Conservation (phyloP, 352 stramenopile genomes). For the Pythium pyrilobum region DNA sequence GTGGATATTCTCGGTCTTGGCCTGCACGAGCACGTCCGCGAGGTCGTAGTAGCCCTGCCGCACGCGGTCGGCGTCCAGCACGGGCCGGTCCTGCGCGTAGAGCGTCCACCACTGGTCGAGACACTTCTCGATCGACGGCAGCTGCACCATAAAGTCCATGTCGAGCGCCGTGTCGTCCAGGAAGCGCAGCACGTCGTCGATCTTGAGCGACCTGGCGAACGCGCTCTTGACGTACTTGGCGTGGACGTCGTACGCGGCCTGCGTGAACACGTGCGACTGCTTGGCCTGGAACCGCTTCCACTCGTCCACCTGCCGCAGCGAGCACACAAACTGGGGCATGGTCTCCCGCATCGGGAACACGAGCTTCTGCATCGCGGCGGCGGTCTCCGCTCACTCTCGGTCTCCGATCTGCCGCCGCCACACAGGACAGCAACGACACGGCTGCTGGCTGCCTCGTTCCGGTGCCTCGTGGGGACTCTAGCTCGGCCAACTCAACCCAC, state of each 20-base stretch:
- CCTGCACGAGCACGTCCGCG: slow-evolving; percentile 63
- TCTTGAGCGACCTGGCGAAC: slow-evolving; percentile 49
- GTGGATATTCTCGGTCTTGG: slow-evolving; percentile 70
- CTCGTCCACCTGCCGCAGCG: slow-evolving; percentile 56
- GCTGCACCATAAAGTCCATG: slow-evolving; percentile 79
- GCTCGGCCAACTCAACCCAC: too few relatives aligned
- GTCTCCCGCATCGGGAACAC: slow-evolving; percentile 63
- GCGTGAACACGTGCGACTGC: slow-evolving; percentile 41
- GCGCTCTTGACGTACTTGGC: slow-evolving; percentile 75
- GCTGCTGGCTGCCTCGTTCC: too few relatives aligned
- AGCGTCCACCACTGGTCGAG: slow-evolving; percentile 63
- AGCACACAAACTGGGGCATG: slow-evolving; percentile 79
- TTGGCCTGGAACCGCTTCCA: slow-evolving; percentile 67
- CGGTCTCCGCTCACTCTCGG: too few relatives aligned
- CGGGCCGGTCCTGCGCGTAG: slow-evolving; percentile 34
- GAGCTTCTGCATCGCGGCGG: slow-evolving; percentile 32
- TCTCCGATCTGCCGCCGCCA: too few relatives aligned
- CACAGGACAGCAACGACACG: too few relatives aligned
- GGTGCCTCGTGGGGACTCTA: too few relatives aligned
- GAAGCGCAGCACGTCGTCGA: slow-evolving; percentile 65
- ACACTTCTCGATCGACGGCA: slow-evolving; percentile 80
- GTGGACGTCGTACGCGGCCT: slow-evolving; percentile 61
- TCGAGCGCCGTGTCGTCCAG: slow-evolving; percentile 70
- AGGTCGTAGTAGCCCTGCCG: slow-evolving; percentile 66
- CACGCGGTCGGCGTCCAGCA: slow-evolving; percentile 61